These are phyloP conservation scores for Firmiana major DNA, from an alignment of 345 rosid genomes.

Conservation along the genomic window DNA sequence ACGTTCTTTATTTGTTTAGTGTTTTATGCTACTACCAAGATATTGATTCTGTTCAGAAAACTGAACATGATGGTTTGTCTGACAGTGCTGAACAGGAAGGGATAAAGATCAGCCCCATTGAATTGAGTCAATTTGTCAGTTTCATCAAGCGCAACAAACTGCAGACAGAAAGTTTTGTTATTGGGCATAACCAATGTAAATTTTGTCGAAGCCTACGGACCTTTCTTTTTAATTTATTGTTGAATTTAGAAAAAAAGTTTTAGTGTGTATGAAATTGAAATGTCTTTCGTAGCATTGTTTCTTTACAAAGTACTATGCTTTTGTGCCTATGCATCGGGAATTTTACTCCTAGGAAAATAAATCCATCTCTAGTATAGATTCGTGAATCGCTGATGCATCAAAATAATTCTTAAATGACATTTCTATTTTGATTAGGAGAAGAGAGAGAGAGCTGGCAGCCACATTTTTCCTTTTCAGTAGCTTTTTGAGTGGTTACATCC, in stretches of 20 bases:
- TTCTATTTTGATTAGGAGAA: no score
- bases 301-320: no score
- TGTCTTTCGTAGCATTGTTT: background rate
- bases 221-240: background rate
- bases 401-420: no score
- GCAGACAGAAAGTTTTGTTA: slow-evolving; percentile 58
- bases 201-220: background rate
- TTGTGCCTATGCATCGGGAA: no score
- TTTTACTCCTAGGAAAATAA: no score
- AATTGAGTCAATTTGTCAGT: slow-evolving; percentile 51
- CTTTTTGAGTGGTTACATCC: no score
- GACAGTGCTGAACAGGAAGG: slow-evolving; percentile 76
- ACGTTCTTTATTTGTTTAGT: background rate
- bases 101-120: slow-evolving; percentile 54
- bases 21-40: background rate
- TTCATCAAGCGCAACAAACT: slow-evolving; percentile 65
- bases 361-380: no score
- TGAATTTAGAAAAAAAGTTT: background rate
- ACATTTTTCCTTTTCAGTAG: no score
- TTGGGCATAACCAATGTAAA: slow-evolving; percentile 76
- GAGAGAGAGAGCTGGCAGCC: no score
- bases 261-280: background rate
- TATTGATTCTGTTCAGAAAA: background rate
- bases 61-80: slow-evolving; percentile 20
- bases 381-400: no score